Percentiles rank a stretch among this genome's conserved stretches.
Evolutionary conservation across 768 basidiomycete species (phyloP).

Genomic region (Suillus weaverae): DNA sequence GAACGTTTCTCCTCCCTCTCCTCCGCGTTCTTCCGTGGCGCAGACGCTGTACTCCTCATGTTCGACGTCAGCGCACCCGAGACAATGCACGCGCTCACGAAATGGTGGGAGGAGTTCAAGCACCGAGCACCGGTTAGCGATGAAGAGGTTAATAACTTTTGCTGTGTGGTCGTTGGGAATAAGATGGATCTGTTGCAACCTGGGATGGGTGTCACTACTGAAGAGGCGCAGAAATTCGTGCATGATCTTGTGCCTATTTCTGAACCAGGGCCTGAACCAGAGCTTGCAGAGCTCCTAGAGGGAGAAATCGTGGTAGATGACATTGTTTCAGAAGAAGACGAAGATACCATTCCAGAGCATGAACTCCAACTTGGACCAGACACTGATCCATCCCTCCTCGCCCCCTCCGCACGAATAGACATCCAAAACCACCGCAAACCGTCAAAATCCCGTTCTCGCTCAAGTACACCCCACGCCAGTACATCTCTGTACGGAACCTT

Average conservation of each 20-base stretch:
- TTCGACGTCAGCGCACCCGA: conserved; percentile 74
- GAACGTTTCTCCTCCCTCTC: conserved; percentile 85
- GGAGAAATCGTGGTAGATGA: conserved; percentile 20
- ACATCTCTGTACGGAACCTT: conserved; percentile 49
- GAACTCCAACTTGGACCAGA: conserved; percentile 9
- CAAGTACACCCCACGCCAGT: conserved; percentile 39
- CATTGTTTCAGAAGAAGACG: neutral
- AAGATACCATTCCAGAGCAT: conserved; percentile 19
- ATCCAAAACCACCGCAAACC: conserved; percentile 33
- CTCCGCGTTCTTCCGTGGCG: conserved; percentile 80
- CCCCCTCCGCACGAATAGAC: conserved; percentile 13
- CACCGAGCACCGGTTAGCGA: conserved; percentile 65
- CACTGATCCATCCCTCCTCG: conserved; percentile 13
- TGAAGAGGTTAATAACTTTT: conserved; percentile 61
- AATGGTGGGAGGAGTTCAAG: conserved; percentile 82
- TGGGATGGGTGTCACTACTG: conserved; percentile 32
- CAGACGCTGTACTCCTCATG: conserved; percentile 79
- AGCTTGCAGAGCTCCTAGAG: conserved; percentile 13
- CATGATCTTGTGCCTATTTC: conserved; percentile 53
- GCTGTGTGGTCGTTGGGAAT: conserved; percentile 74
- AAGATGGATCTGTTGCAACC: conserved; percentile 61
- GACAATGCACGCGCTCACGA: conserved; percentile 55
- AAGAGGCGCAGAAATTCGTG: conserved; percentile 54
- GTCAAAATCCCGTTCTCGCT: conserved; percentile 47
- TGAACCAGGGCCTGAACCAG: conserved; percentile 13